Percentiles rank a stretch among this genome's conserved stretches.
phyloP scores from a whole-genome alignment of 1,284 basidiomycete genomes.

The Marasmius oreades region DNA sequence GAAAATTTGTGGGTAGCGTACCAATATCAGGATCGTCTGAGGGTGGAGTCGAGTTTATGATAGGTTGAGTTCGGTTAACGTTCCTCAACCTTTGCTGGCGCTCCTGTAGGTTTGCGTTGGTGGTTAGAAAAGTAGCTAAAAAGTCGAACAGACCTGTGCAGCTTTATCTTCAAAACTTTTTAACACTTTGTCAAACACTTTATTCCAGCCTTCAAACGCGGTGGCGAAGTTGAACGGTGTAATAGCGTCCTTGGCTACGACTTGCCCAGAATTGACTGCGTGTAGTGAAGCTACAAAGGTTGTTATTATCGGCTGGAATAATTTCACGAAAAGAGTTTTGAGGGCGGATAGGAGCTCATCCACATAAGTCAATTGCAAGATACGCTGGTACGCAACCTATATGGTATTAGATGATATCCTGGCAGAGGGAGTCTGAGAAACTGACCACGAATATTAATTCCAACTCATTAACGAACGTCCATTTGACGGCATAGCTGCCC shows the following conservation, averaged over 20 bases:
- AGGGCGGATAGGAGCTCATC: constrained; percentile 81
- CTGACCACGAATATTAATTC: constrained; percentile 93
- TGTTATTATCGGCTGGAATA: constrained; percentile 80
- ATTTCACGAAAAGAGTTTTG: constrained; percentile 81
- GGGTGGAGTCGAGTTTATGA: constrained; percentile 42
- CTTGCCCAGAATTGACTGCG: constrained; percentile 46
- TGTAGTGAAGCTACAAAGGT: constrained; percentile 81
- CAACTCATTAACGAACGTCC: constrained; percentile 90
- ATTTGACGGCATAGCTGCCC: constrained; percentile 89
- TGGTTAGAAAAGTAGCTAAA: constrained; percentile 7
- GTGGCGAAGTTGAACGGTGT: constrained; percentile 65
- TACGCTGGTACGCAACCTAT: constrained; percentile 96
- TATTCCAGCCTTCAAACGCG: constrained; percentile 81
- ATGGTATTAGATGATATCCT: constrained; percentile 8
- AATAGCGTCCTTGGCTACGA: constrained; percentile 33
- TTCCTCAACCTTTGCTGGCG: constrained; percentile 60
- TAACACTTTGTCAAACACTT: constrained; percentile 75
- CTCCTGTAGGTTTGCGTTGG: constrained; percentile 41
- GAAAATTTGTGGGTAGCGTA: too few species aligned
- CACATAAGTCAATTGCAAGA: constrained; percentile 93
- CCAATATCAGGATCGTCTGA: constrained; percentile 60
- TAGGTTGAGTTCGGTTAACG: constrained; percentile 33
- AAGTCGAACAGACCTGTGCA: constrained; percentile 45
- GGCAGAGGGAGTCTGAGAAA: constrained; percentile 17
- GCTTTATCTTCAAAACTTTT: constrained; percentile 75